phyloP scores from a whole-genome alignment of 495 filamentous ascomycete species.

The Penicillium paxilli region DNA sequence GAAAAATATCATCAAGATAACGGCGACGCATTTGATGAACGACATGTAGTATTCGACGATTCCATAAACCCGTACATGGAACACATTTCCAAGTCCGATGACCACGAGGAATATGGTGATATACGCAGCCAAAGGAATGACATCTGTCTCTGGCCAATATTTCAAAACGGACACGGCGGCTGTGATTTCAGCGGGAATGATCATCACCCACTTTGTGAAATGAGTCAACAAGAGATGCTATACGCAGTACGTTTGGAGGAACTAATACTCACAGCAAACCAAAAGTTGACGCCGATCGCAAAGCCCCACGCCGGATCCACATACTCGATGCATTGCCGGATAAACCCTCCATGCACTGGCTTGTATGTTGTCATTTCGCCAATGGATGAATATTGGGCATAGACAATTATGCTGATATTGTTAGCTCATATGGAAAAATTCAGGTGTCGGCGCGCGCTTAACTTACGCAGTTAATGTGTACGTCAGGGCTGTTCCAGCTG shows the following conservation, averaged over 20 bases:
- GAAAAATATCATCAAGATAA: slow-evolving; percentile 31
- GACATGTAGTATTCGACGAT: slow-evolving; percentile 32
- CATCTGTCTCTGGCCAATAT: slow-evolving; percentile 27
- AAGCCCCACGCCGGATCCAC: slow-evolving; percentile 32
- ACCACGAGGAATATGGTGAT: slow-evolving; percentile 28
- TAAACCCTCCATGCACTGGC: slow-evolving; percentile 32
- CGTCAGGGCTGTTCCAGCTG: slow-evolving; percentile 24
- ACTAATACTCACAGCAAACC: slow-evolving; percentile 25
- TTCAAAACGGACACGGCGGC: slow-evolving; percentile 27
- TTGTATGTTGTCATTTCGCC: slow-evolving; percentile 35
- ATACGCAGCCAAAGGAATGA: slow-evolving; percentile 25
- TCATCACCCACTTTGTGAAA: slow-evolving; percentile 30
- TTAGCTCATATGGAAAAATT: neutral
- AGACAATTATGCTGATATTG: slow-evolving; percentile 24
- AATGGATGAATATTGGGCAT: slow-evolving; percentile 26
- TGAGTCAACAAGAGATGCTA: neutral
- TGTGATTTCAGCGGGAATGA: slow-evolving; percentile 32
- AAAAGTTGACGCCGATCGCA: slow-evolving; percentile 33
- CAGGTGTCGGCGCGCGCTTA: neutral
- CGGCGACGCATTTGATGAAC: slow-evolving; percentile 25
- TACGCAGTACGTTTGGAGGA: neutral
- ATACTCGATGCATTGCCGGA: slow-evolving; percentile 30
- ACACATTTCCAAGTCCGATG: slow-evolving; percentile 21
- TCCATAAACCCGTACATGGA: slow-evolving; percentile 27
- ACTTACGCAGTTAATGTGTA: slow-evolving; percentile 31